Evolutionary conservation across 2,329 filamentous ascomycete genomes (phyloP).

Genomic region (Kalaharituber pfeilii): DNA sequence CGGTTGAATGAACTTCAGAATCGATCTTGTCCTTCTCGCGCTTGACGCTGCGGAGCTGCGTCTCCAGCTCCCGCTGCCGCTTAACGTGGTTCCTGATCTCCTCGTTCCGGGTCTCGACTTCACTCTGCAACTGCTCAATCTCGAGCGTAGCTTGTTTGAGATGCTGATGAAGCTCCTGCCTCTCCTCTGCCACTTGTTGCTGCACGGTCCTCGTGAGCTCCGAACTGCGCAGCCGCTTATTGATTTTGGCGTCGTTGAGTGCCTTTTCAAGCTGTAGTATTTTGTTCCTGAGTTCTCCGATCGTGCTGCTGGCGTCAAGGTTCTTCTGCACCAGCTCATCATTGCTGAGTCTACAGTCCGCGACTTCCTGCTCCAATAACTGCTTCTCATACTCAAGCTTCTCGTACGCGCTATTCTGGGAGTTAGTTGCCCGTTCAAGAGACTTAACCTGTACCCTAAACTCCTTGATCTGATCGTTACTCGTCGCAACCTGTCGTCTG

Average conservation of each 20-base stretch:
- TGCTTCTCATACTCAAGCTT: conserved; percentile 35
- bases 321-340: conserved; percentile 32
- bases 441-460: conserved; percentile 34
- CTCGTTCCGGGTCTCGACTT: conserved; percentile 22
- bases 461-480: conserved; percentile 43
- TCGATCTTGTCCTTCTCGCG: conserved; percentile 19
- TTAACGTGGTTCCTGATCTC: conserved; percentile 22
- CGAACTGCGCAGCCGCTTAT: conserved; percentile 25
- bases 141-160: conserved; percentile 28
- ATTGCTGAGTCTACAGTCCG: conserved; percentile 50
- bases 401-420: conserved; percentile 41
- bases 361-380: conserved; percentile 50
- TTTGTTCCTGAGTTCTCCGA: conserved; percentile 45
- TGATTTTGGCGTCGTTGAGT: conserved; percentile 29
- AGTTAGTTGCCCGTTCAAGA: conserved; percentile 30
- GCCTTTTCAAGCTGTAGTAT: conserved; percentile 36
- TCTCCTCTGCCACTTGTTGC: conserved; percentile 28
- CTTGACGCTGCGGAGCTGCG: conserved; percentile 18
- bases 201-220: conserved; percentile 19
- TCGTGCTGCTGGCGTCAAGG: conserved; percentile 29
- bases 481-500: conserved; percentile 34
- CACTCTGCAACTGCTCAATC: conserved; percentile 27
- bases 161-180: conserved; percentile 28
- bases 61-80: conserved; percentile 26
- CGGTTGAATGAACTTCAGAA: conserved; percentile 11